Base-by-base conservation (phyloP, 441 rosid genomes). In the Populus tomentosa region DNA sequence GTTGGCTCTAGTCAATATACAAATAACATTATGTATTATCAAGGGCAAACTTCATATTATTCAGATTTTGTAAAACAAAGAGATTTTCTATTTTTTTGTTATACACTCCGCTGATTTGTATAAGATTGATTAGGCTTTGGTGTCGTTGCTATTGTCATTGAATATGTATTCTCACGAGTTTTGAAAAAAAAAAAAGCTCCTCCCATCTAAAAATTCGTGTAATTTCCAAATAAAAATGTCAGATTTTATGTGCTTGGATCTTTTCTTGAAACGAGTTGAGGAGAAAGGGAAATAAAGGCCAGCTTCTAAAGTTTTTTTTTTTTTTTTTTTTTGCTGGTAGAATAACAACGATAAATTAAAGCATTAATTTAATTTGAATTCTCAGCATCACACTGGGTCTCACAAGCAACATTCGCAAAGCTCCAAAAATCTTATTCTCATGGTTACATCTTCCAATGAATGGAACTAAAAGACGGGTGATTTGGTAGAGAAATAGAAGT, bases 401-500 rank as follows among this genome's bases (percentile, higher is more conserved):
- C 28, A 10, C 28, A 26, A 21, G 28, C 14, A 9, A 61, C 65
- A 61, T 61, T 61, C 21, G 24, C 10, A 10, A 61, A 10, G 28
- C 1, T 61, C 65, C 28, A 21, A 61, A 3, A 8, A 0, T 3
- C 9, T 23, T 61, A 21, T 61, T 61, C 65, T 61, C 65, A 9
- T 61, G 28, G 5, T 61, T 61, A 61, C 28, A 61, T 61, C 63
- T 59, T 2, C 24, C 63, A 2, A 59, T n/a, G 6, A 26, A 69
- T n/a, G 11, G 71, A 64, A 24, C 21, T 9, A 70, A 77, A 86
- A n/a, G 85, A 88, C 80, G 82, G 78, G 63, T 76, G 88, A 86
- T 83, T 88, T 81, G 83, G 90, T 85, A 78, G 80, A 84, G 70
- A 83, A 82, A 75, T 67, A 79, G 32, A 53, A 53, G 50, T n/a